Conservation (phyloP, 2,329 filamentous ascomycete genomes). For the Penicillium thymicola region DNA sequence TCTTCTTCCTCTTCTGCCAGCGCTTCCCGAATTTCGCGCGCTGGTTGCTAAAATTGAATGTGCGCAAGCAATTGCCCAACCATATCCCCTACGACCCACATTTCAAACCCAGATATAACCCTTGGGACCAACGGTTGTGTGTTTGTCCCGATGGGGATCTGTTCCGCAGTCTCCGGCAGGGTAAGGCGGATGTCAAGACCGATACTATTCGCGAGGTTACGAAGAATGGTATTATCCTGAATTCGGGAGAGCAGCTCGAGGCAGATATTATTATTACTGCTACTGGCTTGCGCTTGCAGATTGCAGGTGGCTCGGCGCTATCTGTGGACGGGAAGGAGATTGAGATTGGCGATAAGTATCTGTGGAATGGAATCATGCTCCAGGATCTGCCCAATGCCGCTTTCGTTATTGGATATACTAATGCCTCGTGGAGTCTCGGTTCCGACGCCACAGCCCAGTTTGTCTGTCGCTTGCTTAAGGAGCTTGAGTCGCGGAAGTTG, state of each 20-base stretch:
- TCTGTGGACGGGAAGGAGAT: constrained; percentile 39
- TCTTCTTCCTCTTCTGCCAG: constrained; percentile 54
- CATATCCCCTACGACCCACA: constrained; percentile 57
- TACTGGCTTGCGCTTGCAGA: constrained; percentile 43
- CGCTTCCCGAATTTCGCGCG: constrained; percentile 52
- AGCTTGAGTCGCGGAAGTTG: constrained; percentile 27
- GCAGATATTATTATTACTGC: constrained; percentile 47
- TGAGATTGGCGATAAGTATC: constrained; percentile 34
- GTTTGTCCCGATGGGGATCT: constrained; percentile 62
- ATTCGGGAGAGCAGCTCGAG: constrained; percentile 41
- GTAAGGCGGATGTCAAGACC: constrained; percentile 54
- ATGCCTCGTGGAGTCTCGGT: constrained; percentile 46
- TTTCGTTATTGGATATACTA: constrained; percentile 44
- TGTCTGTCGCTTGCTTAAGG: constrained; percentile 37
- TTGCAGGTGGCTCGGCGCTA: constrained; percentile 38
- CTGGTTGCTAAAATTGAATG: constrained; percentile 46
- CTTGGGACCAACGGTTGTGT: constrained; percentile 74
- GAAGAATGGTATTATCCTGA: constrained; percentile 48
- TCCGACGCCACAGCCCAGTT: constrained; percentile 44
- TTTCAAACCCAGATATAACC: constrained; percentile 63
- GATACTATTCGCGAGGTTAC: constrained; percentile 54
- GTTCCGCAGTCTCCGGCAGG: constrained; percentile 51
- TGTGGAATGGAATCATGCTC: constrained; percentile 46
- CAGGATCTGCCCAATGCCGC: constrained; percentile 45
- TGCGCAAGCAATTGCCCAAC: constrained; percentile 52